Conservation (phyloP, 1,139 yeast genomes). For the Candida anutae region DNA sequence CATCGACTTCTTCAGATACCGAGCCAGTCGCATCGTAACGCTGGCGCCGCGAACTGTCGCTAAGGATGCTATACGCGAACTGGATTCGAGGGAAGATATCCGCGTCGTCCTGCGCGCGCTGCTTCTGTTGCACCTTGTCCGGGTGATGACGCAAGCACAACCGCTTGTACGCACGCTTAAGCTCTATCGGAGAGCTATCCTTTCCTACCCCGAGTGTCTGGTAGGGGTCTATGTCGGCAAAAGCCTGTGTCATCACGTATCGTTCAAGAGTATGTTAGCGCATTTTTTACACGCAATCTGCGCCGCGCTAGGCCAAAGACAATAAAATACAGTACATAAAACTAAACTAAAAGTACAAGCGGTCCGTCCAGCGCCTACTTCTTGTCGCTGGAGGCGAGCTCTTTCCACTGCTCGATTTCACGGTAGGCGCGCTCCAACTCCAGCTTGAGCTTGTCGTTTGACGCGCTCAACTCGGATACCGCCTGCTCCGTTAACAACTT, state of each 20-base stretch:
- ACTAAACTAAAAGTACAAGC: background rate
- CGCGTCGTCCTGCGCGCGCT: constrained; percentile 24
- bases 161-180: constrained; percentile 67
- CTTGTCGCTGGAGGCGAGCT: constrained; percentile 21
- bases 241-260: constrained; percentile 39
- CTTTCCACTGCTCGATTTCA: constrained; percentile 81
- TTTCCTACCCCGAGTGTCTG: constrained; percentile 40
- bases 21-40: constrained; percentile 66
- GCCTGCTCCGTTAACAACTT: constrained; percentile 89
- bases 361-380: too few relatives aligned
- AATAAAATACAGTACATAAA: background rate
- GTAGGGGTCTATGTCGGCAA: constrained; percentile 62
- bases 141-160: constrained; percentile 71
- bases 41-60: constrained; percentile 48
- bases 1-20: constrained; percentile 34
- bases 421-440: constrained; percentile 90
- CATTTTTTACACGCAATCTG: too few relatives aligned
- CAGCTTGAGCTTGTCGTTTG: constrained; percentile 70
- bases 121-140: constrained; percentile 51
- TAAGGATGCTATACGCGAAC: constrained; percentile 64
- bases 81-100: constrained; percentile 61
- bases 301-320: background rate
- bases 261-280: too few relatives aligned
- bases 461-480: constrained; percentile 66
- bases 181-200: constrained; percentile 41